Conservation (phyloP, 2,329 filamentous ascomycete species). For the Monilinia fructigena region DNA sequence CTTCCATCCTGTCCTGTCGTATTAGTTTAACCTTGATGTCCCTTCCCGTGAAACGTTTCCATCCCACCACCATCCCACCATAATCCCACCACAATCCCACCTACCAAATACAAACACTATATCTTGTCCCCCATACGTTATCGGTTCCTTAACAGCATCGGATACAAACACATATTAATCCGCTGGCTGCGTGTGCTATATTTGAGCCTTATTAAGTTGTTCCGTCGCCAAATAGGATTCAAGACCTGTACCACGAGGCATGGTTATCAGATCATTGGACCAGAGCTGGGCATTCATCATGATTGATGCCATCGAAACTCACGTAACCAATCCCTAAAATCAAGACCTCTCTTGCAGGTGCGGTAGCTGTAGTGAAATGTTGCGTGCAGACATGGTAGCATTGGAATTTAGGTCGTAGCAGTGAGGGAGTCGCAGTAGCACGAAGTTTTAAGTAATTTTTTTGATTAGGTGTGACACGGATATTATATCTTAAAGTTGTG, state of each 20-base stretch:
- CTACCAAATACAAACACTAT: neutral
- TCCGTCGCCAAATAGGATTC: neutral
- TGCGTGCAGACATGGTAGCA: neutral
- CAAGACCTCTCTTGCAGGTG: neutral
- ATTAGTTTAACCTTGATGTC: neutral
- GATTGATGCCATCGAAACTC: neutral
- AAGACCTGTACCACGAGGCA: neutral
- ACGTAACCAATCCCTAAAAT: neutral
- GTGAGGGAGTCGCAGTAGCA: neutral
- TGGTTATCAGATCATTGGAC: conserved; percentile 1
- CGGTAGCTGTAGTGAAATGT: neutral
- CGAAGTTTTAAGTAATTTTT: neutral
- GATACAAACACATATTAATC: neutral
- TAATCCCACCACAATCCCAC: neutral
- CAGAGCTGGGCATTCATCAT: neutral
- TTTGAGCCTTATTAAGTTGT: neutral
- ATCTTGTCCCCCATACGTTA: conserved; percentile 5
- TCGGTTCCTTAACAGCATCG: conserved; percentile 15
- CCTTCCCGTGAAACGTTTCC: conserved; percentile 15
- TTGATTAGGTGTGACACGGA: neutral
- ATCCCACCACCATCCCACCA: neutral
- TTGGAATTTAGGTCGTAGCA: neutral
- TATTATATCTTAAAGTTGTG: neutral
- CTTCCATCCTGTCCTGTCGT: conserved; percentile 4
- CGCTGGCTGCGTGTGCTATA: neutral